Evolutionary conservation across 1,284 basidiomycete genomes (phyloP), one percentile per base, ranked within the genome.

Genomic region (Hemileia vastatrix): DNA sequence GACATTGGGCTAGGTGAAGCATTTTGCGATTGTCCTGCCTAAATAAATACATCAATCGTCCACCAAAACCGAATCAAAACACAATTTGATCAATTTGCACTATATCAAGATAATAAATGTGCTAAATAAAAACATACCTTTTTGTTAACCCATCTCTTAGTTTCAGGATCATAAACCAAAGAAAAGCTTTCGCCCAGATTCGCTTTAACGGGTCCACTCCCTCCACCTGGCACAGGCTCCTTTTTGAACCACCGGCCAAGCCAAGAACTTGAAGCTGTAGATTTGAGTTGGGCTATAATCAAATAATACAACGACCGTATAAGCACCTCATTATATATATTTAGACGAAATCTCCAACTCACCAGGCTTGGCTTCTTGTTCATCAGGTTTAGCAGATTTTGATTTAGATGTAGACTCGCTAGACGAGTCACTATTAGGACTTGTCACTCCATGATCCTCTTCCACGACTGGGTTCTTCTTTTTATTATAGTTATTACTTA

Each of bases 61-160:
- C 6, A 5, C 5, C 27, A 21, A 48, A 40, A 9, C 24, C 0
- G 24, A 54, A 24, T n/a, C 6, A 44, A 44, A 18, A 40, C 6
- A 47, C 43, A 49, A 18, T 52, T 21, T n/a, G 13, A 36, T 36
- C 13, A 2, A 23, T 11, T 43, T 21, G 21, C 36, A 11, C 19
- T 27, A 8, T 32, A 51, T 2, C 8, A 2, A 45, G 53, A 19
- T 31, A 18, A 51, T 24, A 48, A 47, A 43, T 57, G 52, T 23
- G 24, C 32, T 32, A 58, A n/a, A 27, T 4, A 65, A 18, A 19
- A 9, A 72, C 81, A 75, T 68, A 89, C 90, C 77, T 88, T 92
- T 78, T 88, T 93, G 77, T 96, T 93, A 19, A 98, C 86, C 95
- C 95, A 99, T 66, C 87, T 83, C 77, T 95, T 95, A 66, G 87